Conservation (phyloP, 2,329 filamentous ascomycete species). For the Nakataea oryzae region DNA sequence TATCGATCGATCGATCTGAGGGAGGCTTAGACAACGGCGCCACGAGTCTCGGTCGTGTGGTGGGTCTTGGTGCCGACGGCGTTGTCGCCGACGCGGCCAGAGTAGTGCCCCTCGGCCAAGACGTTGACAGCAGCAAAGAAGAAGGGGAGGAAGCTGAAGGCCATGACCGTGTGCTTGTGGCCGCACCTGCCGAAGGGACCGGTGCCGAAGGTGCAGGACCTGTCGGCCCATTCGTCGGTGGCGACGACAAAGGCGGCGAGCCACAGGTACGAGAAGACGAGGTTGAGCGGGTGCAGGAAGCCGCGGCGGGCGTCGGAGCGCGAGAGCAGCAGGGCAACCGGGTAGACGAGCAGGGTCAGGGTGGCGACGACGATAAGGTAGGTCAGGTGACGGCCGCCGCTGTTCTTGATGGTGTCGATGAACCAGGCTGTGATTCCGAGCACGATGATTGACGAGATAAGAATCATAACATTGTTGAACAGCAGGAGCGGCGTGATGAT, state of each 20-base stretch:
- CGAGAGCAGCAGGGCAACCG: slow-evolving; percentile 1
- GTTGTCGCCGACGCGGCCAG: neutral
- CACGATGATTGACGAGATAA: neutral
- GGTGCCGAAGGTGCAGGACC: neutral
- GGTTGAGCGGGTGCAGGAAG: slow-evolving; percentile 1
- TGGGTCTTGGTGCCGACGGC: neutral
- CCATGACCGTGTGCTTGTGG: slow-evolving; percentile 3
- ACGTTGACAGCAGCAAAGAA: slow-evolving; percentile 1
- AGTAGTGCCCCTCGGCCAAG: neutral
- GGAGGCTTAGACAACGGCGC: neutral
- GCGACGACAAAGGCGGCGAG: slow-evolving; percentile 1
- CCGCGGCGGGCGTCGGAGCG: slow-evolving; percentile 1
- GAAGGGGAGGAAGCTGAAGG: slow-evolving; percentile 2
- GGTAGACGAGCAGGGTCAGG: slow-evolving; percentile 1
- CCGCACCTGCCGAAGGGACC: neutral
- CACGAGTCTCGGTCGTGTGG: neutral
- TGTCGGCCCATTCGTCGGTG: neutral
- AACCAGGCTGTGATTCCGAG: slow-evolving; percentile 1
- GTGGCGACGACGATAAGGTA: slow-evolving; percentile 1
- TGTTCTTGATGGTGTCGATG: neutral
- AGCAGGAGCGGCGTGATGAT: neutral
- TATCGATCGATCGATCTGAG: too few relatives aligned
- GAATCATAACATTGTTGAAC: neutral
- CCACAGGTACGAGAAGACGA: slow-evolving; percentile 4
- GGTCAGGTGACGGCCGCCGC: neutral